phyloP scores from a whole-genome alignment of 202 grass and related monocot genomes.

The Setaria viridis region DNA sequence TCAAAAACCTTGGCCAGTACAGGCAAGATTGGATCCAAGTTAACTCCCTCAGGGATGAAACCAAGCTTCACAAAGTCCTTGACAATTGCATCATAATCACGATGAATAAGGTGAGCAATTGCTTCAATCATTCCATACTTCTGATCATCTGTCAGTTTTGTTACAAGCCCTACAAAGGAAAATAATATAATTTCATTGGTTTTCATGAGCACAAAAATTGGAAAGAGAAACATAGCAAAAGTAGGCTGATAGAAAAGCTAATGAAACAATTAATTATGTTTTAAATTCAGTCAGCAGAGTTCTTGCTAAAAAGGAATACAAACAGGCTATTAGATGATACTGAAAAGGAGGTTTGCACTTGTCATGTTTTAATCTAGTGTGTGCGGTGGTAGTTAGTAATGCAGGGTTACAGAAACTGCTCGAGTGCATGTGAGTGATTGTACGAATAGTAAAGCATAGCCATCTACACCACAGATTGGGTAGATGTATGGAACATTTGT shows the following conservation, averaged over 20 bases:
- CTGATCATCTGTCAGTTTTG: constrained; percentile 92
- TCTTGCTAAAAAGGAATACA: not conserved
- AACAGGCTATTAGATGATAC: not conserved
- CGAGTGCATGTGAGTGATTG: not conserved
- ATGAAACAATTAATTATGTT: not conserved
- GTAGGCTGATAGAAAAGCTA: not conserved
- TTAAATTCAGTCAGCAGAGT: not conserved
- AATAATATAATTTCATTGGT: not conserved
- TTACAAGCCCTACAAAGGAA: constrained; percentile 84
- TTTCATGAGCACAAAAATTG: not conserved
- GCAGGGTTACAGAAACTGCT: not conserved
- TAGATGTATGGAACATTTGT: constrained; percentile 10
- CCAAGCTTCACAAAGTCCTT: constrained; percentile 98
- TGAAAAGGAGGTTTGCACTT: constrained; percentile 27
- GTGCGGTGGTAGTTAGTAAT: not conserved
- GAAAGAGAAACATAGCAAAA: not conserved
- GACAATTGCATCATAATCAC: constrained; percentile 91
- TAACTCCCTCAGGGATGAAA: constrained; percentile 96
- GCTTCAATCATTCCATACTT: constrained; percentile 99
- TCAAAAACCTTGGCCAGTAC: constrained; percentile 98
- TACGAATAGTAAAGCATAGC: not conserved
- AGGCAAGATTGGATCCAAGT: constrained; percentile 92
- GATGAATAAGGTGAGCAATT: constrained; percentile 97
- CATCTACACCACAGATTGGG: not conserved
- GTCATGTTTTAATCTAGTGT: constrained; percentile 23